A percentile compares a stretch with the other conserved stretches of the same genome.
phyloP scores from a whole-genome alignment of 2,329 filamentous ascomycete species.

The Sarocladiaceae sp. region DNA sequence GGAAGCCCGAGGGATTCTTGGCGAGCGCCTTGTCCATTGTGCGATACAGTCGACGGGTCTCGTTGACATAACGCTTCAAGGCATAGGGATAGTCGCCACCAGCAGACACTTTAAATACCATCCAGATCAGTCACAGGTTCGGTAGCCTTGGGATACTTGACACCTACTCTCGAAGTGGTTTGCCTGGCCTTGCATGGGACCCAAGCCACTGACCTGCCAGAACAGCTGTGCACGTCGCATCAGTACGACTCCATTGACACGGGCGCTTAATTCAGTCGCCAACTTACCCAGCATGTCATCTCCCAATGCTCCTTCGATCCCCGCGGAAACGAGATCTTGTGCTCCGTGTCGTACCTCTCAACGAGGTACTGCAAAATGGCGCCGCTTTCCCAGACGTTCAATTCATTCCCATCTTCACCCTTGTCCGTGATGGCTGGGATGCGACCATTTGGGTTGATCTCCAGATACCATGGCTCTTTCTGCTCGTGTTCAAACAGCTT shows the following conservation, averaged over 20 bases:
- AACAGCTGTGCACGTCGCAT: conserved; percentile 37
- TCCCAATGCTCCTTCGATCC: background rate
- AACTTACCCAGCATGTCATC: background rate
- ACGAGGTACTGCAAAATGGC: conserved; percentile 72
- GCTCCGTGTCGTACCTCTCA: conserved; percentile 64
- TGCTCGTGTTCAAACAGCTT: conserved; percentile 29
- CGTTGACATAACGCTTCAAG: conserved; percentile 70
- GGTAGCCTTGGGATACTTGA: background rate
- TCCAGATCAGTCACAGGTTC: too few relatives aligned
- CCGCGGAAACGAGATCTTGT: conserved; percentile 27
- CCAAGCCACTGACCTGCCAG: conserved; percentile 72
- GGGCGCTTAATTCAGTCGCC: background rate
- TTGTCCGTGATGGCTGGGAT: conserved; percentile 66
- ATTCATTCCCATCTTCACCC: conserved; percentile 44
- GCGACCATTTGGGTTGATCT: conserved; percentile 59
- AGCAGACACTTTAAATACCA: conserved; percentile 44
- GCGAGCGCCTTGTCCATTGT: conserved; percentile 64
- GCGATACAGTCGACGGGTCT: conserved; percentile 69
- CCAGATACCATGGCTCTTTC: conserved; percentile 63
- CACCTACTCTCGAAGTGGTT: conserved; percentile 56
- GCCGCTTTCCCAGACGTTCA: conserved; percentile 69
- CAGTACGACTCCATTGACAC: background rate
- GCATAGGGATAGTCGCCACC: conserved; percentile 66
- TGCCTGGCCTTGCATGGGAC: conserved; percentile 70
- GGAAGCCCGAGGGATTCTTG: conserved; percentile 36